Conservation (phyloP, 1,284 basidiomycete species). For the Gastroboletus turbinatus region DNA sequence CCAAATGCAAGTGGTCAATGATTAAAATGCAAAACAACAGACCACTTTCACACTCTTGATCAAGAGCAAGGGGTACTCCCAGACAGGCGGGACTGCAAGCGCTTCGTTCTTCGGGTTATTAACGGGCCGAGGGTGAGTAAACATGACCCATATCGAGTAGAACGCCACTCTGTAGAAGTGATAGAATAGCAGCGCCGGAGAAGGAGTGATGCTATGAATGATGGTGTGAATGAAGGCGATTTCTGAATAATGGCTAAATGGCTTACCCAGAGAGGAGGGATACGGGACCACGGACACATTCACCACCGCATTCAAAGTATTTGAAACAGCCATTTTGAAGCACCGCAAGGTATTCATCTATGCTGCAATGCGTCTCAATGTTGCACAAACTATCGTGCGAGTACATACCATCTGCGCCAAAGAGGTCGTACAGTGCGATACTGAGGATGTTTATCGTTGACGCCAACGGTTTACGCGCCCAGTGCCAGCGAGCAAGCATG, state of each 20-base stretch:
- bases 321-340: conserved; percentile 94
- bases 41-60: conserved; percentile 44
- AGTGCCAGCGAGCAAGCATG: conserved; percentile 76
- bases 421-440: conserved; percentile 89
- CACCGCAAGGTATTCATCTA: conserved; percentile 78
- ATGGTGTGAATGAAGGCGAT: not conserved
- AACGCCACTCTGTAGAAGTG: conserved; percentile 98
- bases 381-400: not conserved
- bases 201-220: conserved; percentile 61
- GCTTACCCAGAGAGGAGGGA: conserved; percentile 80
- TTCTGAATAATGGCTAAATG: not conserved
- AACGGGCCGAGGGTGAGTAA: conserved; percentile 60
- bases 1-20: not conserved
- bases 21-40: conserved; percentile 10
- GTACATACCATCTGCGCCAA: conserved; percentile 78
- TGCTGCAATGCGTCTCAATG: conserved; percentile 8
- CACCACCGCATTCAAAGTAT: conserved; percentile 94
- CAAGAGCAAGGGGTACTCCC: conserved; percentile 46
- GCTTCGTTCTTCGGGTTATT: conserved; percentile 1
- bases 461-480: conserved; percentile 77
- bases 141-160: conserved; percentile 87
- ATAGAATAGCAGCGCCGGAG: conserved; percentile 76
- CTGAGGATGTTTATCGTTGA: conserved; percentile 90
- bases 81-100: conserved; percentile 32
- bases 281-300: conserved; percentile 88